Base-by-base conservation (phyloP, 768 basidiomycete genomes). In the Lactarius quietus region DNA sequence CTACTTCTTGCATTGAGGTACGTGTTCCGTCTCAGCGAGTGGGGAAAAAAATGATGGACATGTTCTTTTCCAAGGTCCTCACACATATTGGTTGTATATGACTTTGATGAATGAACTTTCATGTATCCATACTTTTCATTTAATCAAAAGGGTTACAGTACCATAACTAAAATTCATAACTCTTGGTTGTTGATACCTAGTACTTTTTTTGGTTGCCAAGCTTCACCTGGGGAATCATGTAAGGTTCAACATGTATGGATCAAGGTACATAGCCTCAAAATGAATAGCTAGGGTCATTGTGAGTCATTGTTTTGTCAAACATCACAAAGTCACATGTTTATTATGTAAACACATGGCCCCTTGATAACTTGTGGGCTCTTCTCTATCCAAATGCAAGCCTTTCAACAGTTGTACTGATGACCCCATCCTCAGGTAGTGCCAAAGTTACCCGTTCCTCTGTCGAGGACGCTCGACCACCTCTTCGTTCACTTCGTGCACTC, bases 1-100 rank as follows among this genome's bases (percentile, higher is more conserved):
- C 10, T 66, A 66, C 57, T 62, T 66, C 31, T 54, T 62, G 65
- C 61, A 66, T 15, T 66, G 60, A 66, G 65, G 65, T 62, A n/a
- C 53, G 65, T 9, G 9, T 33, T 20, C 33, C 3, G 12, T n/a
- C 33, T 53, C 18, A 28, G 12, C 38, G 1, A 6, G 35, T 20
- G 7, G 18, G 23, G 26, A 36, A 33, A 14, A 35, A 57, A 26
- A 20, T 57, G 29, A 62, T n/a, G n/a, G n/a, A 3, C 33, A 26
- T 2, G 31, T 28, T 2, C 48, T n/a, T n/a, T n/a, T n/a, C n/a
- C n/a, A n/a, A 43, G 54, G 36, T 45, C n/a, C n/a, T n/a, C n/a
- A n/a, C n/a, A n/a, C n/a, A n/a, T n/a, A n/a, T n/a, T 62, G 29
- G 38, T 53, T 57, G 61, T 66, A 62, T 41, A 66, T 66, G 61